Evolutionary conservation across 2,329 filamentous ascomycete species (phyloP).

Genomic region (Aureobasidium sp.): DNA sequence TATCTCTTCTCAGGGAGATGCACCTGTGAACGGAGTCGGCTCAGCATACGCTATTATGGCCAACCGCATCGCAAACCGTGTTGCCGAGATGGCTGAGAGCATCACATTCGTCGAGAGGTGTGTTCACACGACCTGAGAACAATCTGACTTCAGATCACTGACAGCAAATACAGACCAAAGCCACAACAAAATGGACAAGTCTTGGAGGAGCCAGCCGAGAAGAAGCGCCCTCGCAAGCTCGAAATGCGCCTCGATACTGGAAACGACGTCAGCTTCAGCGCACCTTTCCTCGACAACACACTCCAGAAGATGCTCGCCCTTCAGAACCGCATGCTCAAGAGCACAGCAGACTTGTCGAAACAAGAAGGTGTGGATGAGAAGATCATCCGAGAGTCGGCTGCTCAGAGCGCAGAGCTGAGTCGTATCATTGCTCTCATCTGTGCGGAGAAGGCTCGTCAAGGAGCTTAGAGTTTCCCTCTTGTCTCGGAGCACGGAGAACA

Average conservation of each 20-base stretch:
- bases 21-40: conserved; percentile 25
- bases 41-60: conserved; percentile 48
- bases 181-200: conserved; percentile 19
- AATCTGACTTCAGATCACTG: background rate
- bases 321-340: conserved; percentile 45
- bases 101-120: conserved; percentile 44
- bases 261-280: conserved; percentile 41
- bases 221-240: conserved; percentile 42
- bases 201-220: conserved; percentile 26
- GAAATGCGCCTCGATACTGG: conserved; percentile 40
- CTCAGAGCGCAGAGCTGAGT: conserved; percentile 43
- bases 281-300: conserved; percentile 48
- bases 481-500: conserved; percentile 8
- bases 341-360: conserved; percentile 41
- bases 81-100: conserved; percentile 48
- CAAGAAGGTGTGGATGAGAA: conserved; percentile 40
- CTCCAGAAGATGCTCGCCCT: conserved; percentile 44
- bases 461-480: conserved; percentile 25
- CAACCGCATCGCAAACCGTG: conserved; percentile 43
- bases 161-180: conserved; percentile 20
- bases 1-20: conserved; percentile 28
- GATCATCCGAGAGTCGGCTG: conserved; percentile 44
- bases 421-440: conserved; percentile 47
- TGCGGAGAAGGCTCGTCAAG: conserved; percentile 46
- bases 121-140: background rate